Percentiles rank a stretch among this genome's conserved stretches.
Conservation (phyloP, 176 grass and related monocot species). For the Dendrocalamus sinicus region DNA sequence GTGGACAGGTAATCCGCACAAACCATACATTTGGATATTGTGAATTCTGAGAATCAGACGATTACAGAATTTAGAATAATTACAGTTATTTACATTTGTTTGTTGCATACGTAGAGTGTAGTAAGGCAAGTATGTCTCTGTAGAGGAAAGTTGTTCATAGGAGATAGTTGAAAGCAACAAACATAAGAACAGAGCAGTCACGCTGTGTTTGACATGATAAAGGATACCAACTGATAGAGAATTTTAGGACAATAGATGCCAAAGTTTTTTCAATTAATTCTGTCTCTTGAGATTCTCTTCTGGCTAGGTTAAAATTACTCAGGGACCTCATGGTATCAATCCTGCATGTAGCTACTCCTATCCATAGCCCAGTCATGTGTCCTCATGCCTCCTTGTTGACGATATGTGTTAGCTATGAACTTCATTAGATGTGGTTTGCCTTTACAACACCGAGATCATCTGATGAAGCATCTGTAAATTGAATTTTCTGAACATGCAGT, state of each 20-base stretch:
- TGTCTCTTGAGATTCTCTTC: too few species aligned
- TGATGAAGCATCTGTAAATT: not conserved
- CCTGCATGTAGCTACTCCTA: not conserved
- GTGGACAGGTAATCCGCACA: conserved; percentile 58
- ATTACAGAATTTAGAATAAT: not conserved
- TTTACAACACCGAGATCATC: not conserved
- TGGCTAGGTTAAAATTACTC: not conserved
- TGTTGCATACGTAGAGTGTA: not conserved
- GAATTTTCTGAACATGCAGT: not conserved
- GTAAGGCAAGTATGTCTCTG: not conserved
- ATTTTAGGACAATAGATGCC: not conserved
- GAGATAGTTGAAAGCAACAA: conserved; percentile 3
- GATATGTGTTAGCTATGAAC: not conserved
- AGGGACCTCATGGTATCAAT: not conserved
- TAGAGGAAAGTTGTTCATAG: not conserved
- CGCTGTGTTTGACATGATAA: conserved; percentile 3
- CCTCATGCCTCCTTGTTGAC: not conserved
- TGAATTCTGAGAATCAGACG: not conserved
- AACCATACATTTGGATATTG: conserved; percentile 11
- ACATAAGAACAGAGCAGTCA: not conserved
- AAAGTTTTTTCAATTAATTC: not conserved
- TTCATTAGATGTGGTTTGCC: not conserved
- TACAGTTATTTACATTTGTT: not conserved
- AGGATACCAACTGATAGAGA: not conserved
- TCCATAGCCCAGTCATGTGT: not conserved